These are phyloP conservation scores for Entomortierella chlamydospora DNA, from an alignment of 192 early-diverging fungal genomes.

Conservation along the genomic window DNA sequence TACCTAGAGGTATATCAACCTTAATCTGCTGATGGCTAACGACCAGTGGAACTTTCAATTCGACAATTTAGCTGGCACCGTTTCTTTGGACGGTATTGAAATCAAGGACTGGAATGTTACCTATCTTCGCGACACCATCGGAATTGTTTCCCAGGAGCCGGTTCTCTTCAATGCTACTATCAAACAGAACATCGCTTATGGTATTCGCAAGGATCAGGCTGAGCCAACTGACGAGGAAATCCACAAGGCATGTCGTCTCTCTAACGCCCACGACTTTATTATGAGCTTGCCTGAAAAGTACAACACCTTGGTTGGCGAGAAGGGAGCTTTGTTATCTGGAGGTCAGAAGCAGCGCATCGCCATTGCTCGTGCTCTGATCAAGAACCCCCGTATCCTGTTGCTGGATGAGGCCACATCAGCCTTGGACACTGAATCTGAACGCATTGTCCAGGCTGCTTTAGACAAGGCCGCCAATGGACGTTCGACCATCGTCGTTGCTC, in stretches of 20 bases:
- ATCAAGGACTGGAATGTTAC: constrained; percentile 83
- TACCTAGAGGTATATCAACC: too few relatives aligned
- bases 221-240: constrained; percentile 67
- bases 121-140: constrained; percentile 90
- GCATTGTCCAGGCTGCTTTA: constrained; percentile 82
- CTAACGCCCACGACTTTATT: constrained; percentile 86
- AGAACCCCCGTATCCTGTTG: constrained; percentile 88
- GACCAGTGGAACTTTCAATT: too few relatives aligned
- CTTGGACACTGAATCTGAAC: constrained; percentile 82
- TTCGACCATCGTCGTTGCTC: constrained; percentile 89
- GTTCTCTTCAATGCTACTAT: constrained; percentile 88
- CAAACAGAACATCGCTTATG: constrained; percentile 82
- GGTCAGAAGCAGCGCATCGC: constrained; percentile 98
- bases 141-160: constrained; percentile 93
- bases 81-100: constrained; percentile 82
- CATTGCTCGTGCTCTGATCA: constrained; percentile 93
- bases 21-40: too few relatives aligned
- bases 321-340: constrained; percentile 83
- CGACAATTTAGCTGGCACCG: constrained; percentile 61
- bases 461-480: constrained; percentile 76
- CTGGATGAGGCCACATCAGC: constrained; percentile 94
- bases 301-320: constrained; percentile 91
- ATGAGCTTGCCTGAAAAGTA: constrained; percentile 78
- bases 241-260: constrained; percentile 68
- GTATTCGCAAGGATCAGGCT: constrained; percentile 61